Evolutionary conservation across 2,329 filamentous ascomycete genomes (phyloP).

Genomic region (Cercospora sojina): DNA sequence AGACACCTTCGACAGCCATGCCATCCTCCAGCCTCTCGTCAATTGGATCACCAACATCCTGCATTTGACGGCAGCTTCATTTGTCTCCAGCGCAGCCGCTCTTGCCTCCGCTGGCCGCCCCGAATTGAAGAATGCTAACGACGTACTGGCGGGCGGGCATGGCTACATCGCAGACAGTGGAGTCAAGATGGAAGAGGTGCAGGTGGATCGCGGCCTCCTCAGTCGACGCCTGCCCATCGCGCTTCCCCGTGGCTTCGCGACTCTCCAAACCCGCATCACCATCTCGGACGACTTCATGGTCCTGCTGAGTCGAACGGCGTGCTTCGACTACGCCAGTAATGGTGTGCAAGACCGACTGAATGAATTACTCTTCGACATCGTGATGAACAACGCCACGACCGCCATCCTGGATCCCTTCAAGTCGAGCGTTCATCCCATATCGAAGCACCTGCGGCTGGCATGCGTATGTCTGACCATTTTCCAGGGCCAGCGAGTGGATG

Average conservation of each 20-base stretch:
- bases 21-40: slow-evolving; percentile 23
- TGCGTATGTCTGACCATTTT: slow-evolving; percentile 38
- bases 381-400: slow-evolving; percentile 30
- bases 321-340: slow-evolving; percentile 36
- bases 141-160: slow-evolving; percentile 12
- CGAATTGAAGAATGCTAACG: slow-evolving; percentile 20
- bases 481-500: slow-evolving; percentile 35
- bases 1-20: slow-evolving; percentile 10
- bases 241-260: slow-evolving; percentile 36
- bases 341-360: slow-evolving; percentile 35
- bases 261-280: slow-evolving; percentile 30
- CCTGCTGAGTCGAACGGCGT: slow-evolving; percentile 36
- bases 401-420: slow-evolving; percentile 15
- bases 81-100: slow-evolving; percentile 22
- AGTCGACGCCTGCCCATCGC: slow-evolving; percentile 32
- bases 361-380: slow-evolving; percentile 35
- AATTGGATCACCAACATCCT: slow-evolving; percentile 30
- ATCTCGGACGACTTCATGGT: slow-evolving; percentile 33
- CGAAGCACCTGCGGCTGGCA: slow-evolving; percentile 35
- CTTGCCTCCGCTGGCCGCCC: slow-evolving; percentile 17
- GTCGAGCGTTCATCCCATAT: slow-evolving; percentile 32
- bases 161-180: slow-evolving; percentile 25
- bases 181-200: slow-evolving; percentile 22
- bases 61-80: slow-evolving; percentile 23
- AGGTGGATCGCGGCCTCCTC: slow-evolving; percentile 20